phyloP scores from a whole-genome alignment of 305 asterid genomes.

The Fraxinus velutina region DNA sequence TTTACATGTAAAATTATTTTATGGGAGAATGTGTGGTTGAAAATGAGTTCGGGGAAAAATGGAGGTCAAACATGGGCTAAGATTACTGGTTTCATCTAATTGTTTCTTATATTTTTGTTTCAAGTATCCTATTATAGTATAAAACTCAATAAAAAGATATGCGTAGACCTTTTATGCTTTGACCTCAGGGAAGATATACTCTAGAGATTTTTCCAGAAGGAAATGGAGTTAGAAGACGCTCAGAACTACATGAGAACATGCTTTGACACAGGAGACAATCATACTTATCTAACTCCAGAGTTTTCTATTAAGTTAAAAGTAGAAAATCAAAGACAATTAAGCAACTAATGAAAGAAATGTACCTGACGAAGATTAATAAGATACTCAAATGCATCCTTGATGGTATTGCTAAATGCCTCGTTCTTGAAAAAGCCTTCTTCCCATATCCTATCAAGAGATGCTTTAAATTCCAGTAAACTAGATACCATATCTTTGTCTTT shows the following conservation, averaged over 20 bases:
- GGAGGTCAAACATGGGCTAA: not conserved
- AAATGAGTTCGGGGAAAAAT: not conserved
- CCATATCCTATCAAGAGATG: conserved; percentile 84
- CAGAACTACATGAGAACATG: not conserved
- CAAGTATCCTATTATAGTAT: not conserved
- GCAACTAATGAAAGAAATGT: conserved; percentile 1
- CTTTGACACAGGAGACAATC: not conserved
- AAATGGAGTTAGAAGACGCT: not conserved
- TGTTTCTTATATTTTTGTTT: not conserved
- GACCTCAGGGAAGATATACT: not conserved
- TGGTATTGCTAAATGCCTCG: conserved; percentile 82
- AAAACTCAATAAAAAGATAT: not conserved
- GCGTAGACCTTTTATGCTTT: not conserved
- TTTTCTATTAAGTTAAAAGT: not conserved
- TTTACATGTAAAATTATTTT: not conserved
- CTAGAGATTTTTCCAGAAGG: not conserved
- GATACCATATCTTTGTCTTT: conserved; percentile 98
- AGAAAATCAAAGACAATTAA: conserved; percentile 5
- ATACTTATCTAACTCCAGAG: not conserved
- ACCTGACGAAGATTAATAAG: conserved; percentile 97
- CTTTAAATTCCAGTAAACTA: conserved; percentile 78
- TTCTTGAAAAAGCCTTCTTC: conserved; percentile 86
- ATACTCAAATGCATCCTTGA: conserved; percentile 95
- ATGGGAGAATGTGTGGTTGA: not conserved
- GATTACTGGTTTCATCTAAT: not conserved